Evolutionary conservation across 371 early-diverging fungal genomes (phyloP).

Genomic region (Actinomucor elegans): DNA sequence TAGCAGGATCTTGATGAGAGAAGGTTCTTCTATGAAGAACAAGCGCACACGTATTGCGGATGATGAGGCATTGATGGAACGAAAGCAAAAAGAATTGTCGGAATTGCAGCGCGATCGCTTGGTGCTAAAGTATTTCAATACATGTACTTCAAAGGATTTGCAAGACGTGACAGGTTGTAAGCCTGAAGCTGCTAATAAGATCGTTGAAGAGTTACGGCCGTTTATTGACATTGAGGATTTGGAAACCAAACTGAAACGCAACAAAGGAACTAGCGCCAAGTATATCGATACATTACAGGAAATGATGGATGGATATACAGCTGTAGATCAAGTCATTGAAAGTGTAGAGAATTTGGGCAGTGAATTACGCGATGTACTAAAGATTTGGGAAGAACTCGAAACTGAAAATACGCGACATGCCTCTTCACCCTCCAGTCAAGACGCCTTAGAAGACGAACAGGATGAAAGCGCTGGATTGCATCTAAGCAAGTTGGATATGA

Average conservation of each 20-base stretch:
- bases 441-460: conserved; percentile 19
- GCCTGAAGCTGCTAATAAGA: conserved; percentile 54
- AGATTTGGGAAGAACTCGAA: conserved; percentile 48
- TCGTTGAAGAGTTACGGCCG: conserved; percentile 60
- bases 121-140: conserved; percentile 62
- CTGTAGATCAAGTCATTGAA: conserved; percentile 74
- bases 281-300: conserved; percentile 64
- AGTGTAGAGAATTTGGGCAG: conserved; percentile 59
- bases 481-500: conserved; percentile 16
- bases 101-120: conserved; percentile 37
- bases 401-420: conserved; percentile 10
- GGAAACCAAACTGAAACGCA: conserved; percentile 50
- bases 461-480: conserved; percentile 35
- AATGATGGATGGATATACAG: conserved; percentile 67
- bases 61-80: neutral
- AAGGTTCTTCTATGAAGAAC: too few species aligned
- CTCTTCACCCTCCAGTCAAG: neutral
- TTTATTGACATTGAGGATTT: conserved; percentile 59
- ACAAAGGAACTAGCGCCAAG: conserved; percentile 58
- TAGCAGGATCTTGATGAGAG: neutral
- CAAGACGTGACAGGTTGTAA: conserved; percentile 67
- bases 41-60: neutral
- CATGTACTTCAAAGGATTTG: conserved; percentile 55
- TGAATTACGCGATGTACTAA: conserved; percentile 48
- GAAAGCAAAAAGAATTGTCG: conserved; percentile 37